Evolutionary conservation across 192 early-diverging fungal genomes (phyloP).

Genomic region (Haplosporangium gracile): DNA sequence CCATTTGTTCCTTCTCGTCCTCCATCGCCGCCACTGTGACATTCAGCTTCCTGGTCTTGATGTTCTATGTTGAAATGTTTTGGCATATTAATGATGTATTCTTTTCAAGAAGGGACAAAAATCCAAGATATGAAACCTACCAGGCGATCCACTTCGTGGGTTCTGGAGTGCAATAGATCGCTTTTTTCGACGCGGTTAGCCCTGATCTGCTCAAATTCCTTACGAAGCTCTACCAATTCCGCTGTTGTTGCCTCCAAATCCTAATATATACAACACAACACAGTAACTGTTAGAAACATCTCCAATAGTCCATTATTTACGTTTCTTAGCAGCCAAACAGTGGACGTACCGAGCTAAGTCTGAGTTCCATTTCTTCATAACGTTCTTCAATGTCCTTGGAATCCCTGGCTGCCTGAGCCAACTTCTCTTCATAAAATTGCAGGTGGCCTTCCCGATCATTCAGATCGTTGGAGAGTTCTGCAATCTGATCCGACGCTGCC

Average conservation of each 20-base stretch:
- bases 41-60: conserved; percentile 47
- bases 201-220: conserved; percentile 53
- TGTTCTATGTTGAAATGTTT: conserved; percentile 8
- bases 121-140: conserved; percentile 13
- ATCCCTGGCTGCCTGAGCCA: conserved; percentile 43
- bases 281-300: neutral
- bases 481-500: conserved; percentile 40
- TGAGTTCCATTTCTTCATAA: conserved; percentile 56
- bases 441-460: conserved; percentile 54
- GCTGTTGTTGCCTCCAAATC: conserved; percentile 49
- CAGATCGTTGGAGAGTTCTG: conserved; percentile 38
- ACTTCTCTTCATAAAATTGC: conserved; percentile 49
- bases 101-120: neutral
- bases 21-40: conserved; percentile 46
- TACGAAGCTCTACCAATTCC: conserved; percentile 37
- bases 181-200: conserved; percentile 44
- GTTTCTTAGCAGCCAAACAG: neutral
- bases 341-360: conserved; percentile 41
- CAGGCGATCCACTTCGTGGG: conserved; percentile 57
- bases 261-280: conserved; percentile 15
- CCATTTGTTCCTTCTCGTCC: conserved; percentile 35
- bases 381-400: conserved; percentile 55
- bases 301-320: neutral
- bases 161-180: conserved; percentile 37
- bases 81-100: neutral